Evolutionary conservation across 2,329 filamentous ascomycete species (phyloP).

Genomic region (Fusarium pseudocircinatum): DNA sequence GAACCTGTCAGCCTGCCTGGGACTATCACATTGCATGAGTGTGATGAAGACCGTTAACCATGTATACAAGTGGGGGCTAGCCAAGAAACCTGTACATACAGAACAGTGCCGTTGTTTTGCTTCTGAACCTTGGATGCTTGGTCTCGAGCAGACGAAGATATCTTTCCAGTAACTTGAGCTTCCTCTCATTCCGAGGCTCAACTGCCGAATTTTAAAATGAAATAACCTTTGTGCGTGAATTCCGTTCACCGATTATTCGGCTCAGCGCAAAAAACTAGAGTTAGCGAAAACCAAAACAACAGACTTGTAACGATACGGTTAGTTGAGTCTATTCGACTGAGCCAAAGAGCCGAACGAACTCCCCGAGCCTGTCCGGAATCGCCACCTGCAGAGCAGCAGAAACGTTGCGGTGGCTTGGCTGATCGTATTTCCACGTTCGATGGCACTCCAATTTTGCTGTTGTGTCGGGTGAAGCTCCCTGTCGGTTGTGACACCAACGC

Average conservation of each 20-base stretch:
- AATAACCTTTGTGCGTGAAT: constrained; percentile 15
- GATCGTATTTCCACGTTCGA: constrained; percentile 19
- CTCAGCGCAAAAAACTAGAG: background rate
- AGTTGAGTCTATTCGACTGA: constrained; percentile 9
- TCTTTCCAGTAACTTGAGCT: background rate
- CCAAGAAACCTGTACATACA: background rate
- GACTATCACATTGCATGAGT: constrained; percentile 1
- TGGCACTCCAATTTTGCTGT: constrained; percentile 12
- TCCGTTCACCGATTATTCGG: constrained; percentile 20
- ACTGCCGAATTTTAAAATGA: background rate
- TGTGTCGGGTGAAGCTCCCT: background rate
- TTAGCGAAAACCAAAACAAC: constrained; percentile 2
- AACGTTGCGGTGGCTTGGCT: background rate
- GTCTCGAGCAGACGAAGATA: background rate
- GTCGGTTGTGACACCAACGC: constrained; percentile 4
- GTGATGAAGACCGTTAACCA: constrained; percentile 9
- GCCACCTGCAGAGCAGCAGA: constrained; percentile 5
- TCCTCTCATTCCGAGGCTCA: background rate
- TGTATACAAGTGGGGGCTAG: constrained; percentile 16
- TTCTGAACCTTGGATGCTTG: background rate
- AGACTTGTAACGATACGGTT: constrained; percentile 19
- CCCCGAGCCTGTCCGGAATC: constrained; percentile 27
- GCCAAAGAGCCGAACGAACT: constrained; percentile 18
- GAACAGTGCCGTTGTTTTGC: background rate
- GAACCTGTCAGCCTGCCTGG: constrained; percentile 4